Evolutionary conservation across 2,329 filamentous ascomycete species (phyloP).

Genomic region (Acarospora socialis): DNA sequence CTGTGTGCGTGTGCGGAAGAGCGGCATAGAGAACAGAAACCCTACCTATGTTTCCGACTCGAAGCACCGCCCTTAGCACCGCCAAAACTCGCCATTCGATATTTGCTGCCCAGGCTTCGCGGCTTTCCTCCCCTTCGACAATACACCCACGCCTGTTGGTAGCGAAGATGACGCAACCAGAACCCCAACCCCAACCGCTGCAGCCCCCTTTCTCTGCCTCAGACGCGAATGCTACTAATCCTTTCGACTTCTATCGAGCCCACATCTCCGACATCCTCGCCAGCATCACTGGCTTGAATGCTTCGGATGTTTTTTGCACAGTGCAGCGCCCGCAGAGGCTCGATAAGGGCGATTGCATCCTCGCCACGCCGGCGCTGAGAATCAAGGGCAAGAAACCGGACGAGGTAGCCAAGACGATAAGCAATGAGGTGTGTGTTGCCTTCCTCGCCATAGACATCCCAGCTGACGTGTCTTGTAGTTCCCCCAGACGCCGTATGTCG

Average conservation of each 20-base stretch:
- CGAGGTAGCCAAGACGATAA: slow-evolving; percentile 41
- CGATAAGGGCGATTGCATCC: slow-evolving; percentile 32
- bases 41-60: too few species aligned
- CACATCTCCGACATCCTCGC: slow-evolving; percentile 30
- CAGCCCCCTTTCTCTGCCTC: too few species aligned
- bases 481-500: slow-evolving; percentile 43
- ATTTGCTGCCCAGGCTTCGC: too few species aligned
- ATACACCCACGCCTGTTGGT: too few species aligned
- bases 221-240: too few species aligned
- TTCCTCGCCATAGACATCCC: neutral
- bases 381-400: slow-evolving; percentile 45
- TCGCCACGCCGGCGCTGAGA: slow-evolving; percentile 30
- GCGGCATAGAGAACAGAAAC: too few species aligned
- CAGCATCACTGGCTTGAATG: slow-evolving; percentile 25
- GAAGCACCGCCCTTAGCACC: too few species aligned
- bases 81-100: too few species aligned
- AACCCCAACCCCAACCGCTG: too few species aligned
- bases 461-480: slow-evolving; percentile 33
- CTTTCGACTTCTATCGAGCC: slow-evolving; percentile 31
- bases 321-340: slow-evolving; percentile 31
- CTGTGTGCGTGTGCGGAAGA: too few species aligned
- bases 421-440: slow-evolving; percentile 24
- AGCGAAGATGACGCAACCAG: too few species aligned
- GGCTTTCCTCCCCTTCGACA: too few species aligned
- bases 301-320: slow-evolving; percentile 25